Evolutionary conservation across 83 land plant species (phyloP), one percentile per base, ranked within the genome.

Genomic region (Diphasiastrum complanatum): DNA sequence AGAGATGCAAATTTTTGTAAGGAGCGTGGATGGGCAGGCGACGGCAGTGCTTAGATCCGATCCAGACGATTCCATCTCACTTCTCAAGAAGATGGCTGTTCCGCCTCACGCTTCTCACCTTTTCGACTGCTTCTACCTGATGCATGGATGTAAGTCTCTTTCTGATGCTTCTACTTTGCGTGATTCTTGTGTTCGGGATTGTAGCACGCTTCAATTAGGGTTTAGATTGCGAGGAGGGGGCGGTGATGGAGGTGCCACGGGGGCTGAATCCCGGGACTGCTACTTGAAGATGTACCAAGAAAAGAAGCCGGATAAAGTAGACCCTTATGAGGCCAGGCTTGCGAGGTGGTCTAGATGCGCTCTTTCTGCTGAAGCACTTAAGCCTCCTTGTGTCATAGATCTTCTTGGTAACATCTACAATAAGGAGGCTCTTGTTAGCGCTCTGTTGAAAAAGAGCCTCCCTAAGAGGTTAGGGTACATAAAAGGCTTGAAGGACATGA

Each of bases 211-310:
- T 36, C 43, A 50, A 48, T 64, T 63, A 61, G 80, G 78, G 26
- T 47, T 73, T 28, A 43, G 69, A 38, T 11, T 70, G 3, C 29
- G 59, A 6, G 97, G 95, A 8, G 97, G 97, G 4, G 97, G 97
- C 20, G 97, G 97, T 16, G 97, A 92, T 83, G 97, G 97, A 1
- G 97, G 97, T 5, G 84, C 97, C 45, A 92, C 97, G 45, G 84
- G 97, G 8, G 97, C 97, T 4, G 97, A 92, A 75, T 92, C 97
- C 11, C 77, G 97, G 12, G 97, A 92, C 48, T 92, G 97, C 51
- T 92, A 87, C 60, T 78, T 92, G 54, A 88, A 88, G 45, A 92
- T 92, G 97, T 92, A 92, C 43, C 82, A 87, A 0, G 73, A 26
- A 31, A 88, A 85, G 77, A 88, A 92, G 66, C 95, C 95, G 28